Conservation (phyloP, 2,329 filamentous ascomycete genomes). For the Fusarium pseudoanthophilum region DNA sequence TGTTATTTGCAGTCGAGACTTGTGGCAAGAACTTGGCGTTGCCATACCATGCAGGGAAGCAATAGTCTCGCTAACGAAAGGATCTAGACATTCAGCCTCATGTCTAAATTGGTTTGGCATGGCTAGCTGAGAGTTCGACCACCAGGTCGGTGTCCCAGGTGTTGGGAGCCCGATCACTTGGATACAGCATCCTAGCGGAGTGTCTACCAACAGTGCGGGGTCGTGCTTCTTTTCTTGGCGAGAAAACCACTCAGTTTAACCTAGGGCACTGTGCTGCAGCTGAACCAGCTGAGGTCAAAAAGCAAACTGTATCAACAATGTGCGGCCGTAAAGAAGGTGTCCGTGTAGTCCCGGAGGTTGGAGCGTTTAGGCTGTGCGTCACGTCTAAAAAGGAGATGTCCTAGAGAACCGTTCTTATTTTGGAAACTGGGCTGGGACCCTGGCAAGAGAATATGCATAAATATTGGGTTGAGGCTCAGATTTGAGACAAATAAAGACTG, state of each 20-base stretch:
- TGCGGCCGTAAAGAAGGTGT: background rate
- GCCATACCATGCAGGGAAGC: background rate
- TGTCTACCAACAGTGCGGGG: background rate
- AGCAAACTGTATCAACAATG: accelerated
- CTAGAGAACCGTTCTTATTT: no score
- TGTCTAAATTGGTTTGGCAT: background rate
- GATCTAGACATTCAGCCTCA: background rate
- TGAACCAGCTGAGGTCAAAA: background rate
- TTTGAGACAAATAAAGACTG: background rate
- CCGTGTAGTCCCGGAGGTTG: background rate
- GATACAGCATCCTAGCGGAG: background rate
- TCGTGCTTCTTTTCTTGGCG: no score
- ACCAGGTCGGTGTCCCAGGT: accelerated
- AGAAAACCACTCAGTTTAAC: no score
- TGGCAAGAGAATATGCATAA: background rate
- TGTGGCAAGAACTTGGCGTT: background rate
- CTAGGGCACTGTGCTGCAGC: no score
- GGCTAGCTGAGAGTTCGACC: background rate
- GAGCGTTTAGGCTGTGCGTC: no score
- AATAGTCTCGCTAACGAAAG: background rate
- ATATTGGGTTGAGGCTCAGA: background rate
- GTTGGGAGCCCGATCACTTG: no score
- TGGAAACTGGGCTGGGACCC: background rate
- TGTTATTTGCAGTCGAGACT: background rate
- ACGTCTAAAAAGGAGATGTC: background rate